These are phyloP conservation scores for Aspergillus carlsbadensis DNA, from an alignment of 495 filamentous ascomycete species.

Conservation along the genomic window DNA sequence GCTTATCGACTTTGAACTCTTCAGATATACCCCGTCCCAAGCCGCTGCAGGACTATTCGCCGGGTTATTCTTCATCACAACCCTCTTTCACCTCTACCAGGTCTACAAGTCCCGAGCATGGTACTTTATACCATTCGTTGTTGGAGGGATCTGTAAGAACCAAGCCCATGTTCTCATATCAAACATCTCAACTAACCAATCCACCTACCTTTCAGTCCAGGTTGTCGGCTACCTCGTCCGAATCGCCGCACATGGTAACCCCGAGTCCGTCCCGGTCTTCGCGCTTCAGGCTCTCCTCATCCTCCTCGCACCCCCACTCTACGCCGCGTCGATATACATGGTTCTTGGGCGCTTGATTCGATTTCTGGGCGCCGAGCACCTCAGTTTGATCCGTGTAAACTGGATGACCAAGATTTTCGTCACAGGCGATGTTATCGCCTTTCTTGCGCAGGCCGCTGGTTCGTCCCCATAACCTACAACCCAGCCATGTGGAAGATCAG, in stretches of 20 bases:
- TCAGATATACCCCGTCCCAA: conserved; percentile 43
- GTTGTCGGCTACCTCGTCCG: conserved; percentile 57
- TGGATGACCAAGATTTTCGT: conserved; percentile 42
- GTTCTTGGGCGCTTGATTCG: conserved; percentile 34
- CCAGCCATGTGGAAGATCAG: too few species aligned
- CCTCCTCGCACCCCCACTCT: conserved; percentile 42
- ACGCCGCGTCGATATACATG: conserved; percentile 16
- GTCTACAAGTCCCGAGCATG: conserved; percentile 49
- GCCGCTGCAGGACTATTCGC: conserved; percentile 50
- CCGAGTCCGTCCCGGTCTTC: conserved; percentile 41
- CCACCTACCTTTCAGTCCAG: conserved; percentile 45
- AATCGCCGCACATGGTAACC: conserved; percentile 31
- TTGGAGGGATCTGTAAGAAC: conserved; percentile 54
- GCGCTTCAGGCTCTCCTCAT: conserved; percentile 17
- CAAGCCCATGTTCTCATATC: background rate
- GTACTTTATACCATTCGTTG: conserved; percentile 60
- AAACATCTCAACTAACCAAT: background rate
- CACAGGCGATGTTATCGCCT: conserved; percentile 35
- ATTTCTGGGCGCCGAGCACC: conserved; percentile 41
- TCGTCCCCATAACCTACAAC: too few species aligned
- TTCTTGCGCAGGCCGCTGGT: conserved; percentile 34
- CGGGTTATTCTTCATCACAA: conserved; percentile 45
- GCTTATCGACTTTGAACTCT: conserved; percentile 18
- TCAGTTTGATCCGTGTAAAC: conserved; percentile 20
- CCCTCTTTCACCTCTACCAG: conserved; percentile 47